Base-by-base conservation (phyloP, 331 rosid genomes). In the Acacia pycnantha region DNA sequence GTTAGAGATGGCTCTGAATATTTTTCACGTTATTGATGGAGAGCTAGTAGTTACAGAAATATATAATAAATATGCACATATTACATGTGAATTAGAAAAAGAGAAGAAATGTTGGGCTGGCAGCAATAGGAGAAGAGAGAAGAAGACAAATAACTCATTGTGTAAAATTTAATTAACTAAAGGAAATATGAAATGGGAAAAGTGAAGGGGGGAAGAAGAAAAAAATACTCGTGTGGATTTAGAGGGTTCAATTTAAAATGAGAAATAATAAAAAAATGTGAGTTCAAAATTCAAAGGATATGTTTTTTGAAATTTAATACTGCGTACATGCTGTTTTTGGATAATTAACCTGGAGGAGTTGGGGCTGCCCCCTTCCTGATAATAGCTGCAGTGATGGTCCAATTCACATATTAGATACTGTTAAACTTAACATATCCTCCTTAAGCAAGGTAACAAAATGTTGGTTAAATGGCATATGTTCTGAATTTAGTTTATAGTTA, bases 351-450 rank as follows among this genome's bases (percentile, higher is more conserved):
- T 51, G 58, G 8, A 51, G 58, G 22, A 6, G 58, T 51, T 16
- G 58, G 58, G 58, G 19, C 58, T 51, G 58, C 22, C 10, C 58
- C 58, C 58, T 51, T 51, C 58, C 22, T 16, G 9, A 18, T 18
- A 51, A 18, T 5, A 51, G n/a, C 22, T 18, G 22, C 58, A 51
- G n/a, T 51, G 22, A 18, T 51, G 62, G 75, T 73, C 48, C 50
- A 29, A 24, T 82, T 85, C 75, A 64, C 76, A 81, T 56, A 58
- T 74, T 82, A 61, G 76, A 59, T 80, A 70, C 35, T 69, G 73
- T 29, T 46, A 46, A 46, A 3, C 16, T 21, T 21, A 40, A 77
- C 8, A 81, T 70, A 44, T 54, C 22, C 61, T 81, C 44, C 68
- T 47, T 53, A 24, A 53, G 65, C 41, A 59, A 61, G 84, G 69